A percentile compares a stretch with the other conserved stretches of the same genome.
Conservation (phyloP, 345 rosid species). For the Hibiscus mutabilis region DNA sequence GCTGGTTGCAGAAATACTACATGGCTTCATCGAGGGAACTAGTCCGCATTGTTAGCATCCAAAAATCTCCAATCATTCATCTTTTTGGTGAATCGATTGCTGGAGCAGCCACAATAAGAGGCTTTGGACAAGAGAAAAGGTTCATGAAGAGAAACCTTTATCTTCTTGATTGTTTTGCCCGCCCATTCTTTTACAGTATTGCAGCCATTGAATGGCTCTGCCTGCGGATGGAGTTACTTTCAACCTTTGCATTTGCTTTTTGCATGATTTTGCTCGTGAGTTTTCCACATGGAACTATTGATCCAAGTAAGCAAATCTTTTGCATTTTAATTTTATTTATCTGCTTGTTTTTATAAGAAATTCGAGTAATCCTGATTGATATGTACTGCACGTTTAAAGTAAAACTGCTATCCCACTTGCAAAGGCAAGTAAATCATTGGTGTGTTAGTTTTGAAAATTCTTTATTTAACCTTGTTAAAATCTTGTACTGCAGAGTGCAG, state of each 20-base stretch:
- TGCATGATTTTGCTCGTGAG: conserved; percentile 98
- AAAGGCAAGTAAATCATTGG: background rate
- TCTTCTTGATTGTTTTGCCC: conserved; percentile 97
- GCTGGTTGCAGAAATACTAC: conserved; percentile 81
- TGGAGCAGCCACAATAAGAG: conserved; percentile 99
- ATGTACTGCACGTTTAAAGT: background rate
- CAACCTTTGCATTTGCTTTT: conserved; percentile 92
- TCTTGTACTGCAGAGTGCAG: background rate
- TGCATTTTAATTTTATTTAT: background rate
- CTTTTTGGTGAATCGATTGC: conserved; percentile 98
- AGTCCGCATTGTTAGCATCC: conserved; percentile 98
- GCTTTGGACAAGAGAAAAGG: conserved; percentile 95
- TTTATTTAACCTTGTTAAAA: background rate
- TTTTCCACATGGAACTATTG: conserved; percentile 91
- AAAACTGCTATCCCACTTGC: background rate
- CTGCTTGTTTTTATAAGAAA: background rate
- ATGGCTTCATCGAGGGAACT: conserved; percentile 99
- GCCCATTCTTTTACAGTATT: conserved; percentile 96
- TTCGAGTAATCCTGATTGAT: background rate
- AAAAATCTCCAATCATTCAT: conserved; percentile 94
- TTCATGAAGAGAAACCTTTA: conserved; percentile 95
- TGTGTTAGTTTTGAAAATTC: background rate
- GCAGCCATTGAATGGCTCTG: conserved; percentile 99
- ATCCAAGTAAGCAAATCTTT: conserved; percentile 70
- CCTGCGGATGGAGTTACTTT: conserved; percentile 95